Percentiles rank a stretch among this genome's conserved stretches.
Evolutionary conservation across 2,329 filamentous ascomycete genomes (phyloP).

Genomic region (Ramichloridium luteum): DNA sequence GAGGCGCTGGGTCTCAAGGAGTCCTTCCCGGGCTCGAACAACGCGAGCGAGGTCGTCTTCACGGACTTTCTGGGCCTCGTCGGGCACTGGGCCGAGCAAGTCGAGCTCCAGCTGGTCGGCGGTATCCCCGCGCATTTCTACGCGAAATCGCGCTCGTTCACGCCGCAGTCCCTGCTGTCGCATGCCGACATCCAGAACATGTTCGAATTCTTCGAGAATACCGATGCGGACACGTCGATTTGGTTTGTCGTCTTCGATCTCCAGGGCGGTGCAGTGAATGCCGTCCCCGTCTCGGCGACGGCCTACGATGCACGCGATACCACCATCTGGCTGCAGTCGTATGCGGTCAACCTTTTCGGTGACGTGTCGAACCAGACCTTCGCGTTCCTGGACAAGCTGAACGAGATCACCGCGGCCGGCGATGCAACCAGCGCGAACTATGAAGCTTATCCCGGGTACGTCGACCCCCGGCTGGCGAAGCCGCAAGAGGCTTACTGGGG

Average conservation of each 20-base stretch:
- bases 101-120: constrained; percentile 8
- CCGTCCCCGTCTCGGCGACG: constrained; percentile 10
- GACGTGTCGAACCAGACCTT: constrained; percentile 5
- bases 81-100: too few relatives aligned
- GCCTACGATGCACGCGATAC: constrained; percentile 16
- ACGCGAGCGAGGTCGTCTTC: constrained; percentile 8
- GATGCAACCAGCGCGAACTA: constrained; percentile 11
- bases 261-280: constrained; percentile 10
- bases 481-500: constrained; percentile 21
- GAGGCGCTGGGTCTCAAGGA: constrained; percentile 8
- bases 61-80: constrained; percentile 6
- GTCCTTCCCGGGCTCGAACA: constrained; percentile 7
- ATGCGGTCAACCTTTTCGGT: constrained; percentile 7
- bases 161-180: constrained; percentile 6
- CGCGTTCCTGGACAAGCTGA: constrained; percentile 10
- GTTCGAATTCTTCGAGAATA: constrained; percentile 12
- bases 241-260: constrained; percentile 15
- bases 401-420: constrained; percentile 6
- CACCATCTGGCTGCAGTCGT: constrained; percentile 11
- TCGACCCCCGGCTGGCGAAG: constrained; percentile 21
- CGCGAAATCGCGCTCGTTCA: constrained; percentile 10
- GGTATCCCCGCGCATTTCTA: constrained; percentile 14
- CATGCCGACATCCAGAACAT: constrained; percentile 12
- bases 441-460: constrained; percentile 15
- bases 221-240: constrained; percentile 7